Evolutionary conservation across 768 basidiomycete species (phyloP), one percentile per base, ranked within the genome.

Genomic region (Psilocybe cubensis): DNA sequence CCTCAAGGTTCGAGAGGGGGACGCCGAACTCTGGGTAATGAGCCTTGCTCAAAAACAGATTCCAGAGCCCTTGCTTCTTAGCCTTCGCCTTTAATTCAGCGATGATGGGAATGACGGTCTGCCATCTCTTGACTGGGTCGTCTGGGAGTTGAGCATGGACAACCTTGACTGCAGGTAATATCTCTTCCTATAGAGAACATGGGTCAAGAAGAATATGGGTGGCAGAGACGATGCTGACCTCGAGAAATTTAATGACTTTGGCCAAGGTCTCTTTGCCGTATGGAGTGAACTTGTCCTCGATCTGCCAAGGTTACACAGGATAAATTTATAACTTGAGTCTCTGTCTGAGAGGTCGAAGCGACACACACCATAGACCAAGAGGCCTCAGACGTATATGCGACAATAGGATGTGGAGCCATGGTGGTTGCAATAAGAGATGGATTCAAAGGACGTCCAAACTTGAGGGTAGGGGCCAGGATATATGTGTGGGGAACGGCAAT

Each of bases 1-100:
- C 94, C 82, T 99, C 97, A 44, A 99, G 80, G 72, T 98, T 98
- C 14, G 88, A 88, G 62, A 98, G 79, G n/a, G 89, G 88, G 4
- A 94, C 89, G 40, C 96, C 96, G 66, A 86, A 82, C 63, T 91
- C 79, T 7, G 94, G 95, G 70, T 96, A 98, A 69, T 97, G 96
- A 25, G 85, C 81, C 75, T 94, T 94, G 83, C 92, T 94, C 60
- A 98, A 79, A 80, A 98, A 98, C 33, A 99, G 80, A 69, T 98
- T 98, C 97, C 97, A 99, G 35, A 99, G 80, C 2, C 97, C 97
- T 24, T 87, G 83, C 67, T 84, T 83, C 76, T 88, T 92, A 0
- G 96, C 97, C 71, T 91, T 93, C 59, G 67, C 79, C 76, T 98
- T 97, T 63, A 99, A 82, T 54, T 91, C 89, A 62, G 84, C 88